phyloP scores from a whole-genome alignment of 2,329 filamentous ascomycete species.

The Diaporthe sp. region DNA sequence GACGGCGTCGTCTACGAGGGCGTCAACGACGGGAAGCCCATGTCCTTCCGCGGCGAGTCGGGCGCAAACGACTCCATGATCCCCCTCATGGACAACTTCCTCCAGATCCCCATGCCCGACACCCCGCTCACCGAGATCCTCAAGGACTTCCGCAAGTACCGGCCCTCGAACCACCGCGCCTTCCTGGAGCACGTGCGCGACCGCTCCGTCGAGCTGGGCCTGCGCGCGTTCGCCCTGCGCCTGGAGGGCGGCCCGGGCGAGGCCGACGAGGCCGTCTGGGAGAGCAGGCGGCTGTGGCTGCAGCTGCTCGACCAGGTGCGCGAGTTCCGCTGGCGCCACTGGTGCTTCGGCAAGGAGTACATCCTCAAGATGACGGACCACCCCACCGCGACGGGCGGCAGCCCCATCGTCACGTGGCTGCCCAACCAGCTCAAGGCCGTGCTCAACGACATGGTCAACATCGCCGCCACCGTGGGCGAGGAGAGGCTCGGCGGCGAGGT shows the following conservation, averaged over 20 bases:
- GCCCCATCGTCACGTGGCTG: conserved; percentile 87
- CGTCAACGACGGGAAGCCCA: conserved; percentile 76
- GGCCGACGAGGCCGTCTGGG: conserved; percentile 60
- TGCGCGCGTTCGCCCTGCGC: conserved; percentile 71
- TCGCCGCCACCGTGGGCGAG: conserved; percentile 61
- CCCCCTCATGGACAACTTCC: conserved; percentile 88
- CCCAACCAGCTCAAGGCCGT: conserved; percentile 86
- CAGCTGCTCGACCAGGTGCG: conserved; percentile 80
- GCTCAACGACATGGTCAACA: conserved; percentile 76
- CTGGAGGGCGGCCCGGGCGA: conserved; percentile 44
- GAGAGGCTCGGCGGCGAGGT: conserved; percentile 62
- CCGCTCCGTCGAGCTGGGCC: conserved; percentile 61
- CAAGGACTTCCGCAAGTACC: conserved; percentile 88
- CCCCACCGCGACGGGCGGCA: conserved; percentile 84
- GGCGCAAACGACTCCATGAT: conserved; percentile 97
- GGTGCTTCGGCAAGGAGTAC: conserved; percentile 88
- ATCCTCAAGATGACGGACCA: conserved; percentile 84
- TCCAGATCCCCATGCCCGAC: conserved; percentile 87
- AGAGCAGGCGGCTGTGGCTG: conserved; percentile 73
- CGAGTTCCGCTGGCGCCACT: conserved; percentile 87
- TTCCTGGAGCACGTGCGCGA: conserved; percentile 82
- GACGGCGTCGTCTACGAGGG: conserved; percentile 92
- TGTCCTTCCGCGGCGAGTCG: conserved; percentile 90
- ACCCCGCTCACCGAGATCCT: conserved; percentile 92
- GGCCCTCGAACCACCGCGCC: conserved; percentile 88